Percentiles rank a stretch among this genome's conserved stretches.
phyloP scores from a whole-genome alignment of 805 yeast species.

The Metschnikowia santaceciliae region DNA sequence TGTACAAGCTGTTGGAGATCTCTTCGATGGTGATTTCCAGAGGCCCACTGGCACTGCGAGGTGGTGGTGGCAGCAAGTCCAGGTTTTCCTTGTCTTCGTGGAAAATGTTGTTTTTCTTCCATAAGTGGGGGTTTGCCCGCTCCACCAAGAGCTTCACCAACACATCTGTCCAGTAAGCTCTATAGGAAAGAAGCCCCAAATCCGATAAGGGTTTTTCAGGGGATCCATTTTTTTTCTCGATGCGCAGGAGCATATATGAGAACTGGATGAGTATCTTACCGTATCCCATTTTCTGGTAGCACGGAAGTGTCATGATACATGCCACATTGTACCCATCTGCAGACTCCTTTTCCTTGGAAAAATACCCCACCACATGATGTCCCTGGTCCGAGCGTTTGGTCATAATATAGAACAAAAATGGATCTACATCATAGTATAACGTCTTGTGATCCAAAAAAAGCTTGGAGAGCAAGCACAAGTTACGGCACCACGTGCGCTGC shows the following conservation, averaged over 20 bases:
- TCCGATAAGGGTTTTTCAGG: constrained; percentile 98
- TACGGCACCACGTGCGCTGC: constrained; percentile 97
- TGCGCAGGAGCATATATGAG: constrained; percentile 83
- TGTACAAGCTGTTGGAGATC: constrained; percentile 76
- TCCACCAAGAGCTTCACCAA: constrained; percentile 71
- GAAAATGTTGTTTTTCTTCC: constrained; percentile 33
- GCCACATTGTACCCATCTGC: constrained; percentile 96
- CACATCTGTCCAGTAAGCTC: constrained; percentile 96
- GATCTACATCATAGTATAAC: constrained; percentile 95
- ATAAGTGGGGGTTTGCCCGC: constrained; percentile 37
- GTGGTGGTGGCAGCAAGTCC: constrained; percentile 16
- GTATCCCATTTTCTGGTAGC: constrained; percentile 92
- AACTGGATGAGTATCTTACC: constrained; percentile 91
- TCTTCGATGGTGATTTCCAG: constrained; percentile 82
- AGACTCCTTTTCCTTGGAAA: constrained; percentile 94
- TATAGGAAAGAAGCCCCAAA: constrained; percentile 85
- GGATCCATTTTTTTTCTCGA: constrained; percentile 88
- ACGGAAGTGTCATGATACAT: constrained; percentile 93
- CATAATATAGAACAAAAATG: constrained; percentile 94
- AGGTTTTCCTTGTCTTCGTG: constrained; percentile 29
- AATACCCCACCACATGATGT: constrained; percentile 94
- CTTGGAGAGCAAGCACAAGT: constrained; percentile 84
- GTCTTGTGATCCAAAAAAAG: constrained; percentile 94
- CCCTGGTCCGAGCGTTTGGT: constrained; percentile 85
- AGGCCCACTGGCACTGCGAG: constrained; percentile 17